Percentiles rank a stretch among this genome's conserved stretches.
These are phyloP conservation scores for Tephrocybe rancida DNA, from an alignment of 768 basidiomycete genomes.

Conservation along the genomic window DNA sequence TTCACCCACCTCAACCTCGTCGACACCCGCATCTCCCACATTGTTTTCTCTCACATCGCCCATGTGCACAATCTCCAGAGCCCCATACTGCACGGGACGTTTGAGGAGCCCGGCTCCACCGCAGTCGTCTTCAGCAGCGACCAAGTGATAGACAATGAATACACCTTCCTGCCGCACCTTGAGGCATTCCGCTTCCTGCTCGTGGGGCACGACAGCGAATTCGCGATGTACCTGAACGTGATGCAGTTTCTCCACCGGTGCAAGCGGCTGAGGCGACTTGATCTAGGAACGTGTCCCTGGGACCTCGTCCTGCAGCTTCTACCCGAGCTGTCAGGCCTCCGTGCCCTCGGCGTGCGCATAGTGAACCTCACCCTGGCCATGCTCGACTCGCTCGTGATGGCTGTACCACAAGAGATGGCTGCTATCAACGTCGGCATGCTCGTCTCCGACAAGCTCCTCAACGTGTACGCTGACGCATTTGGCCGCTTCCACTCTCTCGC, in stretches of 20 bases:
- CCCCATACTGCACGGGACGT: constrained; percentile 66
- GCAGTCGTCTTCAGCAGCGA: constrained; percentile 63
- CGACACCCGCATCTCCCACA: constrained; percentile 66
- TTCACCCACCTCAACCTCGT: constrained; percentile 73
- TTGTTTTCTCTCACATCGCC: constrained; percentile 63
- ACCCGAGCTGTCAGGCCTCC: constrained; percentile 50
- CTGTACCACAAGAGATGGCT: constrained; percentile 48
- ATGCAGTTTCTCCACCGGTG: constrained; percentile 54
- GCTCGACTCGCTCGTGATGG: constrained; percentile 37
- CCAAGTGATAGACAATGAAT: constrained; percentile 56
- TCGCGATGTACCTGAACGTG: constrained; percentile 52
- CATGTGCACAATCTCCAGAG: constrained; percentile 63
- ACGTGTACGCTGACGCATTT: constrained; percentile 55
- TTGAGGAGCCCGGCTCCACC: constrained; percentile 60
- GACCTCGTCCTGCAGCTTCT: constrained; percentile 55
- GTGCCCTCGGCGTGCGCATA: constrained; percentile 62
- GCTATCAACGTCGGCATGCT: constrained; percentile 56
- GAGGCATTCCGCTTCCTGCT: constrained; percentile 65
- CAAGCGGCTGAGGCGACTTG: constrained; percentile 51
- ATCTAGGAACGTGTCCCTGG: constrained; percentile 69
- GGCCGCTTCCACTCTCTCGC: constrained; percentile 48
- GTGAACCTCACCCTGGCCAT: constrained; percentile 44
- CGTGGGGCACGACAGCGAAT: constrained; percentile 63
- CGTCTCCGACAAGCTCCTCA: constrained; percentile 50
- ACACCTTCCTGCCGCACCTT: constrained; percentile 65